Conservation (phyloP, 2,329 filamentous ascomycete species). For the Pseudogymnoascus verrucosus region DNA sequence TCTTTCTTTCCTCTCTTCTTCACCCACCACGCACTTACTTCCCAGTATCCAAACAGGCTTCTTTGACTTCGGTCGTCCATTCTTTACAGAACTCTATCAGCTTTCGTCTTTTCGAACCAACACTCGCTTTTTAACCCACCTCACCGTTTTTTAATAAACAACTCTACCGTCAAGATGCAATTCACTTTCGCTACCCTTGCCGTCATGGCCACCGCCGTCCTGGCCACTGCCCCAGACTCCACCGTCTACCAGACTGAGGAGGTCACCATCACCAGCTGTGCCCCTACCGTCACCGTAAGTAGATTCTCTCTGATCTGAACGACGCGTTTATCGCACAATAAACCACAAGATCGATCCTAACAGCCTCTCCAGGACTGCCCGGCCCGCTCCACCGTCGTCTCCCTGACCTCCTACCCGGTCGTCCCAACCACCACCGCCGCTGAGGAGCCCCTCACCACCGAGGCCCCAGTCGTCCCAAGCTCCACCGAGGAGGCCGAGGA, state of each 20-base stretch:
- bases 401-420: conserved; percentile 19
- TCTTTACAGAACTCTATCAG: conserved; percentile 22
- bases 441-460: not conserved
- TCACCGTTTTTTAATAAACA: conserved; percentile 13
- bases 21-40: not conserved
- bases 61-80: conserved; percentile 27
- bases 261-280: conserved; percentile 45
- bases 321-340: not conserved
- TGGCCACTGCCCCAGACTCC: conserved; percentile 18
- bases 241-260: conserved; percentile 43
- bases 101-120: conserved; percentile 19
- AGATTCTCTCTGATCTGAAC: not conserved
- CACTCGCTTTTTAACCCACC: conserved; percentile 9
- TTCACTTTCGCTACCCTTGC: conserved; percentile 29
- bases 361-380: conserved; percentile 12
- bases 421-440: conserved; percentile 12
- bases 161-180: conserved; percentile 31
- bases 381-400: conserved; percentile 19
- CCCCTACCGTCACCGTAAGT: conserved; percentile 33
- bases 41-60: not conserved
- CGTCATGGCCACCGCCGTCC: conserved; percentile 27
- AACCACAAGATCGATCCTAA: conserved; percentile 7
- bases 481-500: not conserved
- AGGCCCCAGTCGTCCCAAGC: not conserved
- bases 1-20: conserved; percentile 10